A percentile compares a stretch with the other conserved stretches of the same genome.
These are phyloP conservation scores for Oxalis stricta DNA, from an alignment of 441 rosid species.

Conservation along the genomic window DNA sequence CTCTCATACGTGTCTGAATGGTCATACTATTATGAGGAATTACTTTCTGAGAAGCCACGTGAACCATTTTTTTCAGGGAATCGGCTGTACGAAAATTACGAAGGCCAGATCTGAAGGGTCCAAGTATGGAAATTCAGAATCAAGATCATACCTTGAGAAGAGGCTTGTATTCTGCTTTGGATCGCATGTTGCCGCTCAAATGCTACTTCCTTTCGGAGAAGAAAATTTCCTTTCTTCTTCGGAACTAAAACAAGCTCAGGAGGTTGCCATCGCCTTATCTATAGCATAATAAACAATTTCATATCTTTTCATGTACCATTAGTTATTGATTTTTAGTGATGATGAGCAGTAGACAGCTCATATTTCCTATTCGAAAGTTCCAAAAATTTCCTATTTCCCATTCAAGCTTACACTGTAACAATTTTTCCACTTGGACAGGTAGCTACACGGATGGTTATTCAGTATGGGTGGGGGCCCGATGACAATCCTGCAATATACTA, in stretches of 20 bases:
- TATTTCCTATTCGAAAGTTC: no score
- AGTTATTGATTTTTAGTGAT: neutral
- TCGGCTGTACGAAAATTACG: constrained; percentile 87
- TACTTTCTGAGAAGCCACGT: neutral
- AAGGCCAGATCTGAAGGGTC: constrained; percentile 61
- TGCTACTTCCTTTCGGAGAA: constrained; percentile 78
- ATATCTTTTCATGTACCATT: neutral
- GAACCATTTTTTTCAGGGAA: constrained; percentile 39
- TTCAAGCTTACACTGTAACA: constrained; percentile 6
- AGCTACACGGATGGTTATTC: constrained; percentile 93
- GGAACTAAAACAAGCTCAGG: constrained; percentile 79
- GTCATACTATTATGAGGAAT: constrained; percentile 1
- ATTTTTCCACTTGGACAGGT: constrained; percentile 36
- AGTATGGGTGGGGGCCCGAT: constrained; percentile 98
- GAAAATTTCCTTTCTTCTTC: constrained; percentile 74
- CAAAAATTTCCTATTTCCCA: no score
- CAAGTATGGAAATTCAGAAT: constrained; percentile 49
- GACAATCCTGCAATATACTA: constrained; percentile 86
- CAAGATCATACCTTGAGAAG: constrained; percentile 94
- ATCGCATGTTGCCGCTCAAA: constrained; percentile 69
- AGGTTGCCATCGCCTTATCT: constrained; percentile 32
- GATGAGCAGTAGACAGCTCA: no score
- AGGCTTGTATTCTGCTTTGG: constrained; percentile 97
- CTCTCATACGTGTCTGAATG: neutral
- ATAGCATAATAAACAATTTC: neutral